Conservation (phyloP, 2,329 filamentous ascomycete genomes). For the Stylonectria norvegica region DNA sequence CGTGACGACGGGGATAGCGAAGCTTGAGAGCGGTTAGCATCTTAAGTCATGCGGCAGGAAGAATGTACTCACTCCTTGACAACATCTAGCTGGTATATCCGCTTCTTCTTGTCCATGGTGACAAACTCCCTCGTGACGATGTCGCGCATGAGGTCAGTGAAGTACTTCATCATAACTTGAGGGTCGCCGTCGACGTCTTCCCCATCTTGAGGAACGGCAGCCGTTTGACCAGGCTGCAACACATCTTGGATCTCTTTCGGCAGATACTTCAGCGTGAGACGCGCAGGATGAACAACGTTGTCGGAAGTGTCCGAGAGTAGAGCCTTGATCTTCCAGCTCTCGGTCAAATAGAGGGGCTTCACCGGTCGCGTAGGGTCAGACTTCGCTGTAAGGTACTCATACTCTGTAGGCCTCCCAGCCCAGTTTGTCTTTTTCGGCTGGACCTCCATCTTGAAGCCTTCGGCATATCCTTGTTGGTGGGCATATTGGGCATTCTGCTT, state of each 20-base stretch:
- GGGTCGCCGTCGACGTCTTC: background rate
- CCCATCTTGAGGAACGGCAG: background rate
- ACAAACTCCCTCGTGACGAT: constrained; percentile 15
- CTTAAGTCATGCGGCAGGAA: background rate
- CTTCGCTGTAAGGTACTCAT: too few relatives aligned
- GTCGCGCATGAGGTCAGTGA: constrained; percentile 9
- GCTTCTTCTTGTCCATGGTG: constrained; percentile 5
- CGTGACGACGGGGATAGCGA: constrained; percentile 21
- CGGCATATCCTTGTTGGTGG: constrained; percentile 11
- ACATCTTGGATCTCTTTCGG: background rate
- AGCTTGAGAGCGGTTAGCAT: constrained; percentile 8
- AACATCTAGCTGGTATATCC: constrained; percentile 17
- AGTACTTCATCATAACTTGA: constrained; percentile 1
- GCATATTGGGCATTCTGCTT: constrained; percentile 16
- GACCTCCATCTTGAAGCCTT: background rate
- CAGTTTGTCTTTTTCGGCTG: background rate
- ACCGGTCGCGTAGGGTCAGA: background rate
- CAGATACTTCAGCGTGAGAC: background rate
- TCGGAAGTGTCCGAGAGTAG: background rate
- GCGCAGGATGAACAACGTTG: background rate
- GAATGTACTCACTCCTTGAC: constrained; percentile 15
- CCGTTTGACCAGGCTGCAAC: background rate
- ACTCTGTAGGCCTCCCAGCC: too few relatives aligned
- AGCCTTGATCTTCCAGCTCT: background rate
- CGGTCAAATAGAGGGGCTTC: background rate